Percentiles rank a stretch among this genome's conserved stretches.
These are phyloP conservation scores for Venturia effusa DNA, from an alignment of 2,329 filamentous ascomycete genomes.

Conservation along the genomic window DNA sequence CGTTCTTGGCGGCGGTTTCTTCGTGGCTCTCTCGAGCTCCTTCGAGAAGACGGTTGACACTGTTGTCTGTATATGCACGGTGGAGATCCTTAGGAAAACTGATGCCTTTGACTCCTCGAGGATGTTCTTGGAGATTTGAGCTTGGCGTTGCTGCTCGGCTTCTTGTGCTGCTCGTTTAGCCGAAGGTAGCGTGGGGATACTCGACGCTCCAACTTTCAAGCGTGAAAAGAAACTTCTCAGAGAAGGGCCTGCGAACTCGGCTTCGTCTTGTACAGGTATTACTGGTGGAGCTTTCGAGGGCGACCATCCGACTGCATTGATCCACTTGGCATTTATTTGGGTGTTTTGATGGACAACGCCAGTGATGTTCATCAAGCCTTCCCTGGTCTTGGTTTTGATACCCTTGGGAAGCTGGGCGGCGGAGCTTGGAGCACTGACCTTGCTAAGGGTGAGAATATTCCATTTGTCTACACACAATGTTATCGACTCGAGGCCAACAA, in stretches of 20 bases:
- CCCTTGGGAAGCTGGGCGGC: constrained; percentile 64
- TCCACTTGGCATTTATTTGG: constrained; percentile 84
- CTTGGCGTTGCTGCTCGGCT: constrained; percentile 49
- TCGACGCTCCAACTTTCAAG: constrained; percentile 13
- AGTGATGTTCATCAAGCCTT: constrained; percentile 77
- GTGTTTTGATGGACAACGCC: constrained; percentile 76
- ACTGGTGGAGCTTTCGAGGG: constrained; percentile 19
- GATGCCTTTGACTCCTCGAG: constrained; percentile 60
- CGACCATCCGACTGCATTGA: constrained; percentile 80
- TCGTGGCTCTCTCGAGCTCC: constrained; percentile 89
- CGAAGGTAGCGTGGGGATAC: constrained; percentile 19
- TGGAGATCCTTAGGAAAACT: constrained; percentile 82
- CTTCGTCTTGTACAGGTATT: constrained; percentile 1
- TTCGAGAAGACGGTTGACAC: constrained; percentile 62
- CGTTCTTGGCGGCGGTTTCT: constrained; percentile 85
- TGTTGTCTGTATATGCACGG: constrained; percentile 68
- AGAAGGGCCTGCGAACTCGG: neutral
- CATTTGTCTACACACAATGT: constrained; percentile 88
- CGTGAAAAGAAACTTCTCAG: constrained; percentile 30
- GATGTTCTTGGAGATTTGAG: constrained; percentile 58
- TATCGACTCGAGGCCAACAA: constrained; percentile 78
- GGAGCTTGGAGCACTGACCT: constrained; percentile 73
- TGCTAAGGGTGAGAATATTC: constrained; percentile 65
- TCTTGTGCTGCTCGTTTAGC: constrained; percentile 47
- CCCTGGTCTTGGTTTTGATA: constrained; percentile 71